Evolutionary conservation across 805 yeast species (phyloP).

Genomic region (Lipomyces yamanashiensis): DNA sequence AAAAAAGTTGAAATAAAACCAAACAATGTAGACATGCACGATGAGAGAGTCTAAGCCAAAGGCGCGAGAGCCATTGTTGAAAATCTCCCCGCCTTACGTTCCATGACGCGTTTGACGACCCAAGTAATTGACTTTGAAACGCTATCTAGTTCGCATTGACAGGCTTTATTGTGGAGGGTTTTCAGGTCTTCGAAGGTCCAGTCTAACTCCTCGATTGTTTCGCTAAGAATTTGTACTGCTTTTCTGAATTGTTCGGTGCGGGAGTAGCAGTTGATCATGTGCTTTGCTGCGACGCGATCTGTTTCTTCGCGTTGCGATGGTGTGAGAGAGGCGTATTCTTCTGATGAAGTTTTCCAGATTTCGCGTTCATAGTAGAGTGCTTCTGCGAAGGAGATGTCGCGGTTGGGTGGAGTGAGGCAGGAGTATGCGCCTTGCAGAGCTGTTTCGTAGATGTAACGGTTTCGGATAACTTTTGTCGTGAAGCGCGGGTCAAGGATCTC

Average conservation of each 20-base stretch:
- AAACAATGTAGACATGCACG: background rate
- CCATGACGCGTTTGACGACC: background rate
- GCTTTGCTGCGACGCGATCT: constrained; percentile 25
- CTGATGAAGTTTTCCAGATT: constrained; percentile 58
- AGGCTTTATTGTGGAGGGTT: constrained; percentile 20
- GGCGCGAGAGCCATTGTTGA: background rate
- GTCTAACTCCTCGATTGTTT: background rate
- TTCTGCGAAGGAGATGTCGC: constrained; percentile 63
- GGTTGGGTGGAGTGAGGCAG: constrained; percentile 43
- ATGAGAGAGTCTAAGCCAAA: background rate
- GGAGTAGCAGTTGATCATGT: constrained; percentile 24
- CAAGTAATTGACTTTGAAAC: background rate
- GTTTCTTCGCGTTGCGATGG: background rate
- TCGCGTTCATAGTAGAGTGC: constrained; percentile 82
- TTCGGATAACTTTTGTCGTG: constrained; percentile 47
- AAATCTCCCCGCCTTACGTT: background rate
- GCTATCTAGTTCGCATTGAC: constrained; percentile 16
- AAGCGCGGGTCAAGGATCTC: constrained; percentile 16
- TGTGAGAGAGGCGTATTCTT: constrained; percentile 18
- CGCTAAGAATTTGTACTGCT: constrained; percentile 19
- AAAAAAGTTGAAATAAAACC: background rate
- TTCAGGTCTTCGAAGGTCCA: constrained; percentile 21
- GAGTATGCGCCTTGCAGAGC: constrained; percentile 68
- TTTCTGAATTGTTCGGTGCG: constrained; percentile 19
- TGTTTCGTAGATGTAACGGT: constrained; percentile 59